These are phyloP conservation scores for Pythium pyrilobum DNA, from an alignment of 352 stramenopile species.

Conservation along the genomic window DNA sequence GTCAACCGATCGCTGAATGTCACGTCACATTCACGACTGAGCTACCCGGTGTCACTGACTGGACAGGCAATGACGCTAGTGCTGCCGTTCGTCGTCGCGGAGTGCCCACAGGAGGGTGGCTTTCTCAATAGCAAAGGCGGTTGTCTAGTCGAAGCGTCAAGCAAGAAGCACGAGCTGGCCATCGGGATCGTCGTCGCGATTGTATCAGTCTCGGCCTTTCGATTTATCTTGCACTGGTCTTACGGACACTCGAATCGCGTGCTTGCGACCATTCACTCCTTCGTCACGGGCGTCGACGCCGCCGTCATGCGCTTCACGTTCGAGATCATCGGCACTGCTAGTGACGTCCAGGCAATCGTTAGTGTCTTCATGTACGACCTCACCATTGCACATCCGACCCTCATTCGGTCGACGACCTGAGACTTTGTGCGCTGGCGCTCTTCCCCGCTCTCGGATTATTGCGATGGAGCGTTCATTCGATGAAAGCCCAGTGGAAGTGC, in stretches of 20 bases:
- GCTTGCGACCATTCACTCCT: constrained; percentile 9
- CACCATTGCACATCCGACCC: constrained; percentile 8
- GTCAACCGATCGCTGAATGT: neutral
- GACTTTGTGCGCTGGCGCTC: constrained; percentile 1
- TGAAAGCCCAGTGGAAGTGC: constrained; percentile 13
- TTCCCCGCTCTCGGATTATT: neutral
- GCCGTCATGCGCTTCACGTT: constrained; percentile 14
- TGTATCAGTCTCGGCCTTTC: neutral
- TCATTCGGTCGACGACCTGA: constrained; percentile 13
- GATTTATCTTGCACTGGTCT: constrained; percentile 17
- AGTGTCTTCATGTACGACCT: constrained; percentile 18
- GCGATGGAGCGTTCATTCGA: constrained; percentile 6
- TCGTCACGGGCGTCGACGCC: constrained; percentile 15
- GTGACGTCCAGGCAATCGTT: constrained; percentile 11
- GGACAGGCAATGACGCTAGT: neutral
- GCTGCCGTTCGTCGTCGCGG: neutral
- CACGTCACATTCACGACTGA: neutral
- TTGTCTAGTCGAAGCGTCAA: constrained; percentile 11
- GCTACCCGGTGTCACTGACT: neutral
- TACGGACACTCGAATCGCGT: constrained; percentile 16
- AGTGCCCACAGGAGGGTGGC: constrained; percentile 4
- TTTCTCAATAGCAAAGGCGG: constrained; percentile 7
- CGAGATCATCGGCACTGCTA: constrained; percentile 15
- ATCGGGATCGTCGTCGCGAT: constrained; percentile 12
- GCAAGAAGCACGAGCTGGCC: neutral